Evolutionary conservation across 2,329 filamentous ascomycete species (phyloP), one percentile per base, ranked within the genome.

Genomic region (Exophiala sideris): DNA sequence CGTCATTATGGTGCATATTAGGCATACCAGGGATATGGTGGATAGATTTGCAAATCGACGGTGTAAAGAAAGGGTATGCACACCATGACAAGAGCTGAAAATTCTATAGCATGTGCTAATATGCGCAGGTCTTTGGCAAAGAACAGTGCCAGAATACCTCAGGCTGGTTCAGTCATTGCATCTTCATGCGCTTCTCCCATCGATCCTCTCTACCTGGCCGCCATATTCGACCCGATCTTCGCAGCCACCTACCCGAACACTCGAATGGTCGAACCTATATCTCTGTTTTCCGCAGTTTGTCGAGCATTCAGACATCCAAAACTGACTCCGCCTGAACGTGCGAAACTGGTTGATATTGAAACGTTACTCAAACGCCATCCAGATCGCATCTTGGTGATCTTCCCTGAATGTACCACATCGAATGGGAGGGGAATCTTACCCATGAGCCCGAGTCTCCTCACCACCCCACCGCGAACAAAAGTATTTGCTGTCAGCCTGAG

Each of bases 1-100:
- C 88, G 10, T 83, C 90, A 45, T 75, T 97, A 49, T 97, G 94
- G 92, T 81, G 84, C 57, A 82, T 97, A 61, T 82, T 99, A 63
- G 87, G 85, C 35, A 87, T 95, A 55, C 90, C 91, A 0, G 92
- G 94, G 24, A 89, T 99, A 54, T 97, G 91, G 91, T 97, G 92
- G 92, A 86, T 96, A 52, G 94, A 99, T 72, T 77, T 99, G n/a
- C 92, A 96, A 71, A 89, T 99, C 62, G 94, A 99, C 70, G 92
- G 92, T 54, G 94, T 99, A 50, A 91, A 89, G 73, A 89, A 91
- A 74, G 94, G 94, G 74, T 91, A 70, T 52, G 77, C 67, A 36
- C 41, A 11, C 14, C 2, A 8, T 14, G 11, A 35, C n/a, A 41
- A 16, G 33, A 16, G n/a, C 20, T 20, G 20, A 38, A 10, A 14